Base-by-base conservation (phyloP, 2,329 filamentous ascomycete species). In the Verticillium zaregamsianum region DNA sequence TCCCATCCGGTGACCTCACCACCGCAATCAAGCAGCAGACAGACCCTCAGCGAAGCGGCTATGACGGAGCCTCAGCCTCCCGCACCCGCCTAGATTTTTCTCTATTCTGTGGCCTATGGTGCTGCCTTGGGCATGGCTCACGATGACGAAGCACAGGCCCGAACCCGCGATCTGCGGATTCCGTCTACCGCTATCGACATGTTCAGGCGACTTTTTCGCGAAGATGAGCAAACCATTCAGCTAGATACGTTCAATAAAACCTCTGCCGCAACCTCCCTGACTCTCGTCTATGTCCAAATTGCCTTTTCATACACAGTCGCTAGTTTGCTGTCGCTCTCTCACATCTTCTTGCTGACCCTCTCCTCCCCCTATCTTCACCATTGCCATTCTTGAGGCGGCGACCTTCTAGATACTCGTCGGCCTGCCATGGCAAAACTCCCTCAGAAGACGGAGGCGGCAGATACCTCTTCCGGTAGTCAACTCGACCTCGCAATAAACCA, bases 371-470 rank as follows among this genome's bases (percentile, higher is more conserved):
- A 15, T n/a, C 14, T 40, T 20, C 8, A 15, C 14, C 28, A 28
- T 28, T 28, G 28, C 5, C 28, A 5, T 28, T 28, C 28, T 28
- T 28, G 28, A 28, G 28, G 6, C 28, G 28, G 28, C 28, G 4
- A 17, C 14, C 5, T 40, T 40, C 17, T 40, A 17, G 17, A 20
- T n/a, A 40, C 6, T 40, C 17, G 6, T 15, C 37, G 6, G 37
- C 37, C 37, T 17, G 7, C 5, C 17, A 40, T 40, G 37, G 37
- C 37, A 7, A 20, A 40, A 11, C 33, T 23, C 11, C 14, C 31
- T 70, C 72, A 58, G 70, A 68, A 63, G 8, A 33, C 58, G 17
- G 58, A 60, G 11, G 60, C 61, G 5, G 57, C 60, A 23, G 55
- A 60, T 17, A 59, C 55, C 23, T 37, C 55, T 1, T 57, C 64